Percentiles rank a stretch among this genome's conserved stretches.
These are phyloP conservation scores for Elsinoe fawcettii DNA, from an alignment of 2,329 filamentous ascomycete genomes.

Conservation along the genomic window DNA sequence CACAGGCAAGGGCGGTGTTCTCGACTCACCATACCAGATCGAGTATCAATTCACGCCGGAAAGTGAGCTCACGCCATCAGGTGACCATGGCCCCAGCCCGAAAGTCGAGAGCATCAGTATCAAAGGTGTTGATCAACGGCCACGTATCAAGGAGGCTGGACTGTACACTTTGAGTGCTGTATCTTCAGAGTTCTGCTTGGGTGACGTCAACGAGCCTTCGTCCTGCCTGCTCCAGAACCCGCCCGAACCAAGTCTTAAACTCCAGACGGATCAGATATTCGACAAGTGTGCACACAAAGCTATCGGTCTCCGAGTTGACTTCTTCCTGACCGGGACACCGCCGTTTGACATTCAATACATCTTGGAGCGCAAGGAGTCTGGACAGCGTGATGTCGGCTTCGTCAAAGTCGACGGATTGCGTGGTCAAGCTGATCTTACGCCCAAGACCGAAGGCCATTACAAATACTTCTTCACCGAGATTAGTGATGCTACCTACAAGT, in stretches of 20 bases:
- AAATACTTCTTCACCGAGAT: conserved; percentile 78
- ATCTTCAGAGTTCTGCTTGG: conserved; percentile 70
- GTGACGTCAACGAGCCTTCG: conserved; percentile 85
- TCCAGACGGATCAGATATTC: conserved; percentile 72
- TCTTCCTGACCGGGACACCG: conserved; percentile 86
- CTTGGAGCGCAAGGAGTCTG: conserved; percentile 54
- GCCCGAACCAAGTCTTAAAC: conserved; percentile 68
- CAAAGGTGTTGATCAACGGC: conserved; percentile 55
- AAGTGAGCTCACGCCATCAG: conserved; percentile 58
- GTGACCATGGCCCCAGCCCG: conserved; percentile 47
- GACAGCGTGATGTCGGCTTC: conserved; percentile 41
- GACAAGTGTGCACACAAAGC: conserved; percentile 94
- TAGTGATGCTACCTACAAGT: conserved; percentile 72
- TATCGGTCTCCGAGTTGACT: conserved; percentile 77
- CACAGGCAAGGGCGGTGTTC: conserved; percentile 48
- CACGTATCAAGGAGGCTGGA: conserved; percentile 66
- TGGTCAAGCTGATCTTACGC: conserved; percentile 76
- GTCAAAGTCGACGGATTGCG: conserved; percentile 62
- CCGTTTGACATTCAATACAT: conserved; percentile 81
- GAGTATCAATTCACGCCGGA: conserved; percentile 77
- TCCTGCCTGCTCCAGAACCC: conserved; percentile 92
- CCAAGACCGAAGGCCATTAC: conserved; percentile 73
- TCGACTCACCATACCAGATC: conserved; percentile 62
- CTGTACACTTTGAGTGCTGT: conserved; percentile 80
- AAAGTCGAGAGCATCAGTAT: conserved; percentile 45